These are phyloP conservation scores for Podila epicladia DNA, from an alignment of 192 early-diverging fungal genomes.

Conservation along the genomic window DNA sequence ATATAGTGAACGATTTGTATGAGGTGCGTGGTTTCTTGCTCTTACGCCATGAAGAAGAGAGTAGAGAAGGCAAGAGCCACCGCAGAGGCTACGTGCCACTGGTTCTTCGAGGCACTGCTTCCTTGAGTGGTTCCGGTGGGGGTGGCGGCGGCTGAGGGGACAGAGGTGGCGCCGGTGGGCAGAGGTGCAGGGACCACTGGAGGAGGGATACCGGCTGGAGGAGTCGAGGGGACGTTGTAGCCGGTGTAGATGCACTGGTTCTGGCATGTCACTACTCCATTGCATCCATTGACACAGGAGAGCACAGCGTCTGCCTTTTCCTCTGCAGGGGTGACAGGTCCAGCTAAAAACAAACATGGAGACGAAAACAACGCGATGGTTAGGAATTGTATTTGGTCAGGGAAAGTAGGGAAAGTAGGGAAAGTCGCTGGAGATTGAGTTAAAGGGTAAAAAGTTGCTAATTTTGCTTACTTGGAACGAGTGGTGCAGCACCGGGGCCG, in stretches of 20 bases:
- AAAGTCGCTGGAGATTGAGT: too few relatives aligned
- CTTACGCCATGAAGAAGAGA: neutral
- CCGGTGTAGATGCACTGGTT: conserved; percentile 13
- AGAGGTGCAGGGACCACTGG: neutral
- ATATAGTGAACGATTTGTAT: too few relatives aligned
- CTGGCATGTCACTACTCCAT: neutral
- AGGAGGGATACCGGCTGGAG: neutral
- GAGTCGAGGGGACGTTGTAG: conserved; percentile 13
- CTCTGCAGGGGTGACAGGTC: conserved; percentile 15
- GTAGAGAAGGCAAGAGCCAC: neutral
- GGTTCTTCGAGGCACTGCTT: neutral
- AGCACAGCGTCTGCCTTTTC: conserved; percentile 22
- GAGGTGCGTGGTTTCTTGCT: too few relatives aligned
- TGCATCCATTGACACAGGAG: conserved; percentile 12
- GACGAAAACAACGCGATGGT: neutral
- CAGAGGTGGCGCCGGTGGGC: neutral
- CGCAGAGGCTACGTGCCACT: neutral
- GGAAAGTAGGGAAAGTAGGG: too few relatives aligned
- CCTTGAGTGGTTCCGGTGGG: neutral
- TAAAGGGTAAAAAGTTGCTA: neutral
- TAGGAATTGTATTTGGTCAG: neutral
- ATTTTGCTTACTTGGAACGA: conserved; percentile 5
- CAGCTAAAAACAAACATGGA: conserved; percentile 2
- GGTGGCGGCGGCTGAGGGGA: neutral
- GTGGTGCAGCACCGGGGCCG: neutral